These are phyloP conservation scores for Termitomyces sp. DNA, from an alignment of 768 basidiomycete genomes.

Conservation along the genomic window DNA sequence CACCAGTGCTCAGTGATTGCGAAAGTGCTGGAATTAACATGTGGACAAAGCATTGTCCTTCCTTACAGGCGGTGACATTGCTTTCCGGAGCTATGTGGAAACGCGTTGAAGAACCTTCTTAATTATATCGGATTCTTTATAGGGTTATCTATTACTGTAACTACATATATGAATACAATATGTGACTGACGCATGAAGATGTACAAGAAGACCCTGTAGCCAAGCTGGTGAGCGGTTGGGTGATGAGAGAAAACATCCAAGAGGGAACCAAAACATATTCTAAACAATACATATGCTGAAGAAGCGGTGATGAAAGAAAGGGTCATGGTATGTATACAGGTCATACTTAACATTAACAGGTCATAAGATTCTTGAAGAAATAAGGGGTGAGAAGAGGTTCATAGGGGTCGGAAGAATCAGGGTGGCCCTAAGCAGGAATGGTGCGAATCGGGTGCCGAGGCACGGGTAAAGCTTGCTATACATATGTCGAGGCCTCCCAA, in stretches of 20 bases:
- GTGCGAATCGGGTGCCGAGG: neutral
- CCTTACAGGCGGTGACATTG: constrained; percentile 24
- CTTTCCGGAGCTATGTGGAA: constrained; percentile 29
- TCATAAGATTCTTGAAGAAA: neutral
- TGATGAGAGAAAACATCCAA: neutral
- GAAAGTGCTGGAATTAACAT: constrained; percentile 20
- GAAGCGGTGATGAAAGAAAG: neutral
- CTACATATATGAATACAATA: neutral
- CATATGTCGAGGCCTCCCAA: neutral
- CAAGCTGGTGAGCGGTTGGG: neutral
- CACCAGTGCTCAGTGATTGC: constrained; percentile 8
- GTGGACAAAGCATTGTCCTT: constrained; percentile 27
- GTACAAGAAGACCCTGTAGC: neutral
- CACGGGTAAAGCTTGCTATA: neutral
- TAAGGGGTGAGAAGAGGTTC: neutral
- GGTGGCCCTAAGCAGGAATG: neutral
- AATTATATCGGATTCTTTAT: neutral
- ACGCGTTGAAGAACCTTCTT: neutral
- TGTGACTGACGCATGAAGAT: neutral
- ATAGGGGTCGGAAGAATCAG: neutral
- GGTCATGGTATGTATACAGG: neutral
- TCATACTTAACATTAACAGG: neutral
- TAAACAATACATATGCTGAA: neutral
- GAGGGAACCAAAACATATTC: neutral
- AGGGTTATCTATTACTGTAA: neutral